phyloP scores from a whole-genome alignment of 2,329 filamentous ascomycete genomes.

The Penicillium sp. region DNA sequence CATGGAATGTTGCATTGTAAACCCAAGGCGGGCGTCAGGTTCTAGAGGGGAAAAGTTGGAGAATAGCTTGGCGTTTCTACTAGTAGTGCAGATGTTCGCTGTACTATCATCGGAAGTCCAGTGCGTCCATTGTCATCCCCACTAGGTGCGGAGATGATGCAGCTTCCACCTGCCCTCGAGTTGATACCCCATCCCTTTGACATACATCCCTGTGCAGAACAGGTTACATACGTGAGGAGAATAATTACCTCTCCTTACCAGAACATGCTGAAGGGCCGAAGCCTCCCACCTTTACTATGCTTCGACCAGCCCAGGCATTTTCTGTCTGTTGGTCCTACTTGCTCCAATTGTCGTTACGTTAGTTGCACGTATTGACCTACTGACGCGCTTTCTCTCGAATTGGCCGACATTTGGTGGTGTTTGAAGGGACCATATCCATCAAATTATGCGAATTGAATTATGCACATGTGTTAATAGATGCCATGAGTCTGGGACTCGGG shows the following conservation, averaged over 20 bases:
- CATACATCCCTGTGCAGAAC: not conserved
- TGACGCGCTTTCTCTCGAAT: not conserved
- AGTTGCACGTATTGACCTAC: not conserved
- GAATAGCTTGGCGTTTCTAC: not conserved
- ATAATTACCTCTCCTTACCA: not conserved
- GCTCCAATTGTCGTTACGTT: not conserved
- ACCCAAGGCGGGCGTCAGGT: not conserved
- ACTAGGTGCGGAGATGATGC: slow-evolving; percentile 30
- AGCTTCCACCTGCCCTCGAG: not conserved
- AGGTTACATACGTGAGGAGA: not conserved
- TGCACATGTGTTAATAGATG: no score
- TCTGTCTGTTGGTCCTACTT: not conserved
- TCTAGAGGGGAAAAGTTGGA: not conserved
- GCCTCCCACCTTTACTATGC: not conserved
- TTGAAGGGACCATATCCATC: not conserved
- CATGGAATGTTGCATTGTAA: not conserved
- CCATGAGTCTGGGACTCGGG: no score
- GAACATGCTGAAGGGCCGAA: not conserved
- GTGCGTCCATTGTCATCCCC: slow-evolving; percentile 16
- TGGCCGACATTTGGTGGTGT: not conserved
- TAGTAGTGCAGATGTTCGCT: not conserved
- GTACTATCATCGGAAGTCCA: not conserved
- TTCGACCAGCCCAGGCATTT: no score
- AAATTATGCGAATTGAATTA: no score
- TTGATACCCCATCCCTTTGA: not conserved